Percentiles rank a stretch among this genome's conserved stretches.
Conservation (phyloP, 2,329 filamentous ascomycete genomes). For the Setomelanomma holmii region DNA sequence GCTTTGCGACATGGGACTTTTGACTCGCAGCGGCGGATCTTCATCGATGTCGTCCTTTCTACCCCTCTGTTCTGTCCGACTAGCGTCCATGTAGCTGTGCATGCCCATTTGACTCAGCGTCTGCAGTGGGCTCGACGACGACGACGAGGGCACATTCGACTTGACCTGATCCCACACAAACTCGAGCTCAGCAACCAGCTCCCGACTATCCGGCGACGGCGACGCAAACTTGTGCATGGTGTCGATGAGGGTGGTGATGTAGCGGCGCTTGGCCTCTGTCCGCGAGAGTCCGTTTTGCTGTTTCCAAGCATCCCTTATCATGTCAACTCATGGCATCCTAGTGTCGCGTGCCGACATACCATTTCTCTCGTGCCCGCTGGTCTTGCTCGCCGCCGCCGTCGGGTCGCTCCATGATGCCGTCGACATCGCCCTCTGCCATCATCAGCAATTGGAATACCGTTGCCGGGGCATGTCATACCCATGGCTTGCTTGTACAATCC, state of each 20-base stretch:
- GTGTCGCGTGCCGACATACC: slow-evolving; percentile 54
- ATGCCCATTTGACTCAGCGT: slow-evolving; percentile 44
- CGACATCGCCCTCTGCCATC: slow-evolving; percentile 81
- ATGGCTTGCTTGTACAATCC: slow-evolving; percentile 98
- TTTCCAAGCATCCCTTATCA: slow-evolving; percentile 85
- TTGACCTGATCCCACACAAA: slow-evolving; percentile 99
- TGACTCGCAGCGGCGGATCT: slow-evolving; percentile 58
- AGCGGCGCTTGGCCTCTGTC: slow-evolving; percentile 92
- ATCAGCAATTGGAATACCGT: slow-evolving; percentile 16
- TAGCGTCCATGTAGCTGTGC: slow-evolving; percentile 50
- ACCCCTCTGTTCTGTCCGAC: slow-evolving; percentile 38
- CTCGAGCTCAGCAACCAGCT: slow-evolving; percentile 92
- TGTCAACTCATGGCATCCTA: neutral
- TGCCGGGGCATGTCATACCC: slow-evolving; percentile 56
- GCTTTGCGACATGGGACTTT: slow-evolving; percentile 84
- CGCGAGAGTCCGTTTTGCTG: slow-evolving; percentile 80
- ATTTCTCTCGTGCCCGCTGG: slow-evolving; percentile 69
- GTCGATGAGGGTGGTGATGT: slow-evolving; percentile 91
- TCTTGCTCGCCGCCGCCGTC: slow-evolving; percentile 58
- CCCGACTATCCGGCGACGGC: slow-evolving; percentile 80
- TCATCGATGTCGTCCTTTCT: slow-evolving; percentile 18
- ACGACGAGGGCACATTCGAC: slow-evolving; percentile 73
- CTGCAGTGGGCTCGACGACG: slow-evolving; percentile 53
- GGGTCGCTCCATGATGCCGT: slow-evolving; percentile 90
- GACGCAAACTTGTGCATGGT: slow-evolving; percentile 97